Evolutionary conservation across 2,329 filamentous ascomycete genomes (phyloP).

Genomic region (Cercospora sp.): DNA sequence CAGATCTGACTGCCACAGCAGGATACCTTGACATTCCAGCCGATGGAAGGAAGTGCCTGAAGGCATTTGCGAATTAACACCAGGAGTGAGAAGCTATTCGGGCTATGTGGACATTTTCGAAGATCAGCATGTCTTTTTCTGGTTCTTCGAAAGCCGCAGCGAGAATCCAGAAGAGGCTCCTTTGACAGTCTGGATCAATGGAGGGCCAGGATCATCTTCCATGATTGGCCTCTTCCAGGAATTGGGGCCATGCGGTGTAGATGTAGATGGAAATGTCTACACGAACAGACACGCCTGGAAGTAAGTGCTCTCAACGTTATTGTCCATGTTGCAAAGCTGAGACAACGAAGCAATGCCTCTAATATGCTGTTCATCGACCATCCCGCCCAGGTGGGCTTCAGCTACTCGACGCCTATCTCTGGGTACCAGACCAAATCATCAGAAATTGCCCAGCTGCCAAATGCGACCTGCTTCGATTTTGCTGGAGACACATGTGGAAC

Average conservation of each 20-base stretch:
- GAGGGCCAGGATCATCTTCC: conserved; percentile 60
- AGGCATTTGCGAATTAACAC: conserved; percentile 50
- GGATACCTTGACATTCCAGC: conserved; percentile 52
- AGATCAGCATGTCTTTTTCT: conserved; percentile 60
- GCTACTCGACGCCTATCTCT: conserved; percentile 52
- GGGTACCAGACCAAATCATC: conserved; percentile 40
- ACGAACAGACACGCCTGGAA: conserved; percentile 67
- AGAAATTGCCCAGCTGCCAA: conserved; percentile 42
- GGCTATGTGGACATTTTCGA: conserved; percentile 40
- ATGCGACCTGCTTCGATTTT: conserved; percentile 29
- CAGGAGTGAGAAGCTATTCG: conserved; percentile 53
- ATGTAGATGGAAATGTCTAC: conserved; percentile 48
- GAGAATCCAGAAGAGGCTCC: conserved; percentile 54
- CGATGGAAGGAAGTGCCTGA: conserved; percentile 60
- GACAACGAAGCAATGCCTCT: conserved; percentile 47
- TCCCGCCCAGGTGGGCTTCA: conserved; percentile 61
- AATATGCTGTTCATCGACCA: conserved; percentile 73
- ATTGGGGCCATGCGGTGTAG: conserved; percentile 46
- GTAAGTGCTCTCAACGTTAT: neutral
- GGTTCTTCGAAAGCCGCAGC: conserved; percentile 62
- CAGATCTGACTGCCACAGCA: conserved; percentile 46
- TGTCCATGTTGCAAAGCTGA: neutral
- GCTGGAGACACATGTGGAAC: conserved; percentile 52
- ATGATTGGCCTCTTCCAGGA: conserved; percentile 61
- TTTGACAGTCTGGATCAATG: conserved; percentile 62